Base-by-base conservation (phyloP, 2,329 filamentous ascomycete species). In the Orbilia oligospora region DNA sequence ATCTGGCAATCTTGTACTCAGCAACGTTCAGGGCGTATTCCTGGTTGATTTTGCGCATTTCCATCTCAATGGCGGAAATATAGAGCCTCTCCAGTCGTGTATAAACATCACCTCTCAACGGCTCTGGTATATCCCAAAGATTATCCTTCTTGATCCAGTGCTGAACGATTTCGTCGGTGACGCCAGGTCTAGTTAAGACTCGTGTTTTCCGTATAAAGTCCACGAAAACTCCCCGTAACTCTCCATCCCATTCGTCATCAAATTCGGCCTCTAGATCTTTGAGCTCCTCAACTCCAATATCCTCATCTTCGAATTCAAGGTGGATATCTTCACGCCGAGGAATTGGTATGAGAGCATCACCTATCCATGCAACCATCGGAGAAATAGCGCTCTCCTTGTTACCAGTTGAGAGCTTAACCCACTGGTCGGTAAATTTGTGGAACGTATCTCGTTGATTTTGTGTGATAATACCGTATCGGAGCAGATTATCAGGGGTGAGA, bases 101-200 rank as follows among this genome's bases (percentile, higher is more conserved):
- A 83, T 94, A 97, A 0, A 95, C 86, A 0, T 87, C 85, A 0
- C 90, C 90, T 5, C 93, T 89, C 18, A 87, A 83, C 2, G 84
- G 83, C 0, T 84, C 81, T 0, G 87, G 86, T 10, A 95, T 88
- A 0, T 87, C 85, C 84, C 89, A 92, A 16, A 95, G 83, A 80
- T 94, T 87, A 0, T 86, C 63, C 22, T 83, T 83, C 64, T 84
- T 81, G 49, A 87, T 80, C 38, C 85, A 81, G 53, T 85, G 80
- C 65, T 85, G 75, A 44, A 86, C 81, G 61, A 85, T 81, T 30
- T 82, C 66, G 64, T 83, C 81, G 0, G 81, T 84, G 20, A 83
- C 33, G 83, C 83, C 72, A 86, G 85, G 10, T 84, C 83, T 41
- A 85, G 84, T 71, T 84, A 83, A 2, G 71, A 79, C 56, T n/a